phyloP scores from a whole-genome alignment of 164 flowering plant species.

The Litsea cubeba region DNA sequence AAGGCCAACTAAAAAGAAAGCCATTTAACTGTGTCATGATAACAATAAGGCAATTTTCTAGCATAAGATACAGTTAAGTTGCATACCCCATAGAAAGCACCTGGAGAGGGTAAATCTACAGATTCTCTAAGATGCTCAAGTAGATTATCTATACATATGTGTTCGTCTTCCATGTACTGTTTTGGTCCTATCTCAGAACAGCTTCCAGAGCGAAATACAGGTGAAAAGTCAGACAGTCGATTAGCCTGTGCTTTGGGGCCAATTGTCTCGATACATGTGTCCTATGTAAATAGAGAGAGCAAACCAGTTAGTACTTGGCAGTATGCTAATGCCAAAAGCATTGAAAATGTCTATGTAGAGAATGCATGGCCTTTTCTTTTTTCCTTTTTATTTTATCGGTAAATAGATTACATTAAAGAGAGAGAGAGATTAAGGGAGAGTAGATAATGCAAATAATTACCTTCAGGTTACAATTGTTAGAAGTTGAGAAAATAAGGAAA shows the following conservation, averaged over 20 bases:
- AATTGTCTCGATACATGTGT: conserved; percentile 27
- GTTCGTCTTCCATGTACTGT: conserved; percentile 87
- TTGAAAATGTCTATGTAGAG: not conserved
- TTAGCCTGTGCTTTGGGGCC: conserved; percentile 37
- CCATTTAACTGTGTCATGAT: not conserved
- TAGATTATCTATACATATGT: conserved; percentile 73
- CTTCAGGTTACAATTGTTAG: not conserved
- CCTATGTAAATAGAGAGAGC: conserved; percentile 29
- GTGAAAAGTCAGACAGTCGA: conserved; percentile 43
- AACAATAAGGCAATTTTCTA: too few relatives aligned
- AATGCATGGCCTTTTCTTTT: not conserved
- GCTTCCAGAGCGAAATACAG: conserved; percentile 80
- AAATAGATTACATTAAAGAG: too few relatives aligned
- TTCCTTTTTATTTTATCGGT: too few relatives aligned
- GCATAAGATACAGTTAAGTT: not conserved
- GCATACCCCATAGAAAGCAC: conserved; percentile 95
- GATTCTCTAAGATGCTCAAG: conserved; percentile 47
- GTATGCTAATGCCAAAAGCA: not conserved
- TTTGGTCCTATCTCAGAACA: conserved; percentile 88
- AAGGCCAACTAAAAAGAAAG: not conserved
- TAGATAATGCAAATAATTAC: not conserved
- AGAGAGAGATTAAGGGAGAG: too few relatives aligned
- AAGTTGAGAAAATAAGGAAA: not conserved
- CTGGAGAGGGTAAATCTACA: conserved; percentile 48
- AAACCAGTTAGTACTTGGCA: not conserved